Evolutionary conservation across 768 basidiomycete species (phyloP), one percentile per base, ranked within the genome.

Genomic region (Fomitopsis pulvina): DNA sequence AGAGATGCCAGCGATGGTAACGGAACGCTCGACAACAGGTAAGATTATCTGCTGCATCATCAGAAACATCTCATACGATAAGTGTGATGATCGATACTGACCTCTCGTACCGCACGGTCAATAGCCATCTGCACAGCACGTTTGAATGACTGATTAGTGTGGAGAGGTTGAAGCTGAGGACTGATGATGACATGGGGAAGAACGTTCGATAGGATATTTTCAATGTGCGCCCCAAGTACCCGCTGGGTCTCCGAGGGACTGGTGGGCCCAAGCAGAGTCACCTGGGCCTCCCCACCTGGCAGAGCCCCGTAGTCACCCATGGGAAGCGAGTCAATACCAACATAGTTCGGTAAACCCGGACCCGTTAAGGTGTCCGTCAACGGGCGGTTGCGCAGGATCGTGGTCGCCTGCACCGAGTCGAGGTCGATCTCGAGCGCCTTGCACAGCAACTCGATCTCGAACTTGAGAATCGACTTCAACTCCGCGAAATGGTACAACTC

Each of bases 401-500:
- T 84, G 4, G 92, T 85, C 2, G 88, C 85, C 62, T 95, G 90
- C 41, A 97, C 75, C 6, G 82, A 66, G 61, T 88, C 89, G 25
- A 97, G 77, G 59, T 92, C 85, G 57, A 99, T 80, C 25, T 91
- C 84, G 27, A 99, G 80, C 27, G 81, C 80, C 66, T 92, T 94
- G 77, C 95, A 98, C 18, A 98, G 72, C 32, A 97, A 85, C 68
- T 99, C 96, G 48, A 99, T 98, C 69, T 98, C 96, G 62, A 99
- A 99, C 68, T 97, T 98, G 64, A 93, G 78, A 63, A 97, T 96
- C 48, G 98, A 74, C 69, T 95, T 95, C 53, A 98, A 76, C 58
- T 98, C 94, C 4, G 92, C 95, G 60, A 86, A 94, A 64, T 94
- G 90, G 66, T 99, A 98, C n/a, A 99, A 78, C 65, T 99, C 96